Base-by-base conservation (phyloP, 1,284 basidiomycete species). In the Rhodotorula mucilaginosa region DNA sequence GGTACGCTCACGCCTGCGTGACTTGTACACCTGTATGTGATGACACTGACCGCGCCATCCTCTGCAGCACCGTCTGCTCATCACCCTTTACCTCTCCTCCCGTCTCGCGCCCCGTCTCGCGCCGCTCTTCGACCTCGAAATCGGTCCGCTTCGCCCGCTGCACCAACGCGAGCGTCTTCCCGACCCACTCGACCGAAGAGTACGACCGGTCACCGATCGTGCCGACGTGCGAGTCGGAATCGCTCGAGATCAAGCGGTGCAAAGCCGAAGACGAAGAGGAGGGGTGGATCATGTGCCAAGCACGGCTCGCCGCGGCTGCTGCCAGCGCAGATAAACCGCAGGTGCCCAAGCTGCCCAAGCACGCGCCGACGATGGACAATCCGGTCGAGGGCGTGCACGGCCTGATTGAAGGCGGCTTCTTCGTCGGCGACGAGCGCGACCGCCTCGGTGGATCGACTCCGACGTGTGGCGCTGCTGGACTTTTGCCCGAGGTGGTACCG, bases 171-270 rank as follows among this genome's bases (percentile, higher is more conserved):
- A 64, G 60, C 54, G 73, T 76, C 26, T 76, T 76, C 56, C 73
- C 75, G 23, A 72, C 75, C 3, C 73, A 71, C 34, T 71, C 69
- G 13, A 74, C 67, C 12, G 67, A 58, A 15, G 75, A 74, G 47
- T 76, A 76, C 71, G 75, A 76, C 52, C 73, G 75, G 13, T 69
- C 65, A 8, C 73, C 73, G 10, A 76, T 76, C 71, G 56, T 76
- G n/a, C 73, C 75, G 51, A 73, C 75, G 23, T 65, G 67, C 65
- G 70, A 70, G 57, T 39, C 62, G 15, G 67, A 76, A 52, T 65
- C 61, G 23, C 73, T 76, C 61, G 71, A 68, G 62, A 56, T 76
- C 44, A 67, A 73, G 59, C 61, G 69, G 18, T 60, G 59, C 39
- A 56, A 56, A 29, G 68, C 70, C 29, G 67, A 58, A 12, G 73